phyloP scores from a whole-genome alignment of 495 filamentous ascomycete species.

The Tirmania nivea region DNA sequence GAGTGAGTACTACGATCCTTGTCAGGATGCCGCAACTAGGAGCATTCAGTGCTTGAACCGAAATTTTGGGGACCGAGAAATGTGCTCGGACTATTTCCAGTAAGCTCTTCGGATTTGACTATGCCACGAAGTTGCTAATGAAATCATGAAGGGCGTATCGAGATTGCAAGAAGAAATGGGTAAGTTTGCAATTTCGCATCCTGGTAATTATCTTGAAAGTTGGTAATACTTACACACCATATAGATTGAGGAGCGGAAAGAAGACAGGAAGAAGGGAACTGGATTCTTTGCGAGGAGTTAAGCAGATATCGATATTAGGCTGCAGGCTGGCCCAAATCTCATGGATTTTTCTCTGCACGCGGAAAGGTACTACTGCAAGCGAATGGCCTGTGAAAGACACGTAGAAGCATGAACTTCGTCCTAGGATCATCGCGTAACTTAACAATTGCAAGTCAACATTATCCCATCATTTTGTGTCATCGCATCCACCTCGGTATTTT shows the following conservation, averaged over 20 bases:
- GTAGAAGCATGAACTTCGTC: too few species aligned
- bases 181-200: conserved; percentile 25
- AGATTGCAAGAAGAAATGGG: conserved; percentile 88
- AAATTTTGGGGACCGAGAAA: conserved; percentile 61
- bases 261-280: conserved; percentile 23
- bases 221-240: conserved; percentile 7
- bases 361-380: too few species aligned
- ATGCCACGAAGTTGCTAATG: neutral
- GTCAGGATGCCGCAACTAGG: conserved; percentile 72
- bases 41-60: conserved; percentile 72
- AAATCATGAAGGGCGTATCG: conserved; percentile 50
- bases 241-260: conserved; percentile 31
- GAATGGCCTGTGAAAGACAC: too few species aligned
- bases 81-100: conserved; percentile 92
- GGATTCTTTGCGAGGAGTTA: neutral
- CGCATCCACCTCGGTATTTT: too few species aligned
- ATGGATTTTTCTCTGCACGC: too few species aligned
- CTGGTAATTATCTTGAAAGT: neutral
- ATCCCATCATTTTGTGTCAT: too few species aligned
- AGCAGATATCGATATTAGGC: neutral
- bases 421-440: too few species aligned
- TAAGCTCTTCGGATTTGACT: conserved; percentile 25
- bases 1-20: conserved; percentile 82
- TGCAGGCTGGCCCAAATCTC: too few species aligned
- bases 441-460: too few species aligned